phyloP scores from a whole-genome alignment of 202 grass and related monocot species.

The Setaria italica region DNA sequence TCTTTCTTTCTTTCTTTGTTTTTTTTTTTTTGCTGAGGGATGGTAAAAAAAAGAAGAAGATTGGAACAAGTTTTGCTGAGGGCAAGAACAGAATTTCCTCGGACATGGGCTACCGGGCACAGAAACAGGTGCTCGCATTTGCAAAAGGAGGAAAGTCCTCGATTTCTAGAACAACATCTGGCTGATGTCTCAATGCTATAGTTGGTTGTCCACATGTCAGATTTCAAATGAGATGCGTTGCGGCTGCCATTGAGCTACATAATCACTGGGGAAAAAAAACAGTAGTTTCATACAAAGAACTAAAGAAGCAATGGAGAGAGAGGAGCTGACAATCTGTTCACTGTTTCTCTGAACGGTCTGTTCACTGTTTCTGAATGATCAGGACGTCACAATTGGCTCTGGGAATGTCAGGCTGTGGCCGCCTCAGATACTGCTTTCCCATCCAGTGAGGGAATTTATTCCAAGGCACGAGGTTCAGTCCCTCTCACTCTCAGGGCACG shows the following conservation, averaged over 20 bases:
- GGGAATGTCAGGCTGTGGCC: background rate
- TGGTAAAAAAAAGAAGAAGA: too few relatives aligned
- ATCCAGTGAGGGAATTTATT: slow-evolving; percentile 28
- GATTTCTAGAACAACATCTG: background rate
- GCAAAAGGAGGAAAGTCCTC: background rate
- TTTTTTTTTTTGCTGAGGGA: too few relatives aligned
- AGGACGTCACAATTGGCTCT: slow-evolving; percentile 4
- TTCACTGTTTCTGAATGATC: slow-evolving; percentile 27
- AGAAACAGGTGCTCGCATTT: background rate
- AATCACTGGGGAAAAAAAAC: too few relatives aligned
- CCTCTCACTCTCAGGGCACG: slow-evolving; percentile 7
- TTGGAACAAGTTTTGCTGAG: background rate
- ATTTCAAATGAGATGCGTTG: background rate
- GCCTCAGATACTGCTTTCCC: background rate
- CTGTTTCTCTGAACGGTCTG: slow-evolving; percentile 15
- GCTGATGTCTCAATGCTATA: background rate
- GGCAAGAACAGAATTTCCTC: background rate
- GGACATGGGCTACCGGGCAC: background rate
- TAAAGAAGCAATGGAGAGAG: background rate
- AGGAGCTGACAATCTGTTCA: background rate
- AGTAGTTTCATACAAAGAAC: too few relatives aligned
- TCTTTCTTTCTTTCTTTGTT: too few relatives aligned
- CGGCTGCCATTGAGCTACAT: background rate
- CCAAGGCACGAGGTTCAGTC: slow-evolving; percentile 29
- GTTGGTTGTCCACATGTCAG: background rate